A percentile compares a stretch with the other conserved stretches of the same genome.
These are phyloP conservation scores for Cercospora zeae-maydis DNA, from an alignment of 2,329 filamentous ascomycete species.

Conservation along the genomic window DNA sequence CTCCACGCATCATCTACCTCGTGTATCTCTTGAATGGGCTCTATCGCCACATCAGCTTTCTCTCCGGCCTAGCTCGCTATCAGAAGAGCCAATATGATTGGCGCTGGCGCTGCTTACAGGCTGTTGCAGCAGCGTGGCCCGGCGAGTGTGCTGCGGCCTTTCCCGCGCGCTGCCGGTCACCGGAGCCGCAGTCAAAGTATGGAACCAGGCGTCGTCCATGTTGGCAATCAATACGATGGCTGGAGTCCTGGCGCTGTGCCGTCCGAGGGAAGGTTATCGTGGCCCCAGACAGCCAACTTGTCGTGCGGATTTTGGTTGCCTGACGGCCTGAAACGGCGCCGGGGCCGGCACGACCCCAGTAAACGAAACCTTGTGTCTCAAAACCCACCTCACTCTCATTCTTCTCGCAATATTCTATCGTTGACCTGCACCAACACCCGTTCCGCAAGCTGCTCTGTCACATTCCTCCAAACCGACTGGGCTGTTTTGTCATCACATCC, in stretches of 20 bases:
- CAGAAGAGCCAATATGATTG: conserved; percentile 36
- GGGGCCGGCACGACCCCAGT: neutral
- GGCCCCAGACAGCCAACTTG: neutral
- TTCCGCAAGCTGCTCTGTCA: neutral
- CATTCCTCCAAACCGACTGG: neutral
- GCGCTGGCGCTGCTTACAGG: conserved; percentile 44
- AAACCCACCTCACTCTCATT: neutral
- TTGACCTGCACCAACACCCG: neutral
- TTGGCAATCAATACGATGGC: neutral
- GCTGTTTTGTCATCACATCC: neutral
- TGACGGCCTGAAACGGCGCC: neutral
- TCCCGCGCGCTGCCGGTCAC: conserved; percentile 46
- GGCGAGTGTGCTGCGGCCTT: conserved; percentile 58
- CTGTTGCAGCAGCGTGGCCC: conserved; percentile 63
- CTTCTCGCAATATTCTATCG: neutral
- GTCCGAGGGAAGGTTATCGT: neutral
- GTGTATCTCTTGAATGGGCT: conserved; percentile 52
- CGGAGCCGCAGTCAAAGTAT: conserved; percentile 54
- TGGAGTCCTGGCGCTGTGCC: neutral
- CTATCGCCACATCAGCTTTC: conserved; percentile 52
- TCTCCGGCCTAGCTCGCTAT: conserved; percentile 52
- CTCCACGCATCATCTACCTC: conserved; percentile 52
- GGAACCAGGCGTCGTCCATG: conserved; percentile 77
- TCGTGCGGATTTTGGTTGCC: neutral
- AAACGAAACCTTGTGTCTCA: neutral